Base-by-base conservation (phyloP, 2,329 filamentous ascomycete species). In the Zymoseptoria passerinii region DNA sequence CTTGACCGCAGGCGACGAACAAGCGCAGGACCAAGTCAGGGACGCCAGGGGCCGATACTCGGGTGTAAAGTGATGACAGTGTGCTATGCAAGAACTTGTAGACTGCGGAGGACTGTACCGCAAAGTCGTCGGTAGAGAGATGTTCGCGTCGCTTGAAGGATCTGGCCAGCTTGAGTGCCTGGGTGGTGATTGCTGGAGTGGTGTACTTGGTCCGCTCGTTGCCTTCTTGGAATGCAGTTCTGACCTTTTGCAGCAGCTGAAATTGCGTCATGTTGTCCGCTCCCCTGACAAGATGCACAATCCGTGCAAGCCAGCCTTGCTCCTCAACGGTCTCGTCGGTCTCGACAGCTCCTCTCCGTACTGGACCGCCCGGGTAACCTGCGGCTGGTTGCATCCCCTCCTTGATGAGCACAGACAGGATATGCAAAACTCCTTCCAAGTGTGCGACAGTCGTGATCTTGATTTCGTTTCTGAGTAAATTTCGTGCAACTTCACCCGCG, bases 321-420 rank as follows among this genome's bases (percentile, higher is more conserved):
- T 99, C 94, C 74, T 99, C 92, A 69, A 97, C 85, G 0, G 92
- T 97, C 77, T 99, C 95, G 62, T 99, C 94, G 0, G 94, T 97
- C 77, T 99, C 95, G 52, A 83, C 78, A 19, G 84, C 83, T 61
- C 90, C 85, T 63, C 90, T 81, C 69, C 92, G 89, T 13, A 80
- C 76, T 5, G 88, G 84, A 48, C 88, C 84, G 3, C 90, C 89
- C 0, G 92, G 87, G 67, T 96, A 96, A 28, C 90, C 90, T 52
- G 85, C 82, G n/a, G 89, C 85, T 56, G 77, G 73, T 53, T 95
- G 92, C 13, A 89, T 86, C 10, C 92, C 92, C 75, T 99, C 94
- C 67, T 91, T 94, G 72, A 99, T 94, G 40, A 99, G 78, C 0
- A 99, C 94, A 65, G 89, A 89, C 53, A 96, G 78, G 29, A 96